phyloP scores from a whole-genome alignment of 2,329 filamentous ascomycete species.

The Fusarium liriodendri region DNA sequence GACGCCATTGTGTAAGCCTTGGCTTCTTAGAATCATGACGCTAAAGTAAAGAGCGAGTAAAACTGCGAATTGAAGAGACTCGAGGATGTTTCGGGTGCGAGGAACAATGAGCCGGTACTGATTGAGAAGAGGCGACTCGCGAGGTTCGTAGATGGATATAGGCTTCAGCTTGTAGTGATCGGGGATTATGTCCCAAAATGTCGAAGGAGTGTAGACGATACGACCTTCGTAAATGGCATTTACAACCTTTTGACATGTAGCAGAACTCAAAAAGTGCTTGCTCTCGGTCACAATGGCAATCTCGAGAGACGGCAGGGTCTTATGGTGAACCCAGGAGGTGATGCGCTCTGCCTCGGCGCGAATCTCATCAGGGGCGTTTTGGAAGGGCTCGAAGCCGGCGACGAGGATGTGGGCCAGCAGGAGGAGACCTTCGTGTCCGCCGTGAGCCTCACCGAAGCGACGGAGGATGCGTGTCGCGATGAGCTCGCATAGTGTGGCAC shows the following conservation, averaged over 20 bases:
- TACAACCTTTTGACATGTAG: slow-evolving; percentile 84
- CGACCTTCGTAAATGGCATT: slow-evolving; percentile 85
- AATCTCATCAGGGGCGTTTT: slow-evolving; percentile 79
- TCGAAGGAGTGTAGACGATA: slow-evolving; percentile 84
- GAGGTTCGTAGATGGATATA: slow-evolving; percentile 83
- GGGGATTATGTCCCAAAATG: slow-evolving; percentile 85
- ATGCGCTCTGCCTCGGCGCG: slow-evolving; percentile 66
- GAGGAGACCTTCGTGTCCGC: slow-evolving; percentile 76
- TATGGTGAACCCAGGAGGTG: slow-evolving; percentile 60
- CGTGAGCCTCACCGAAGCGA: slow-evolving; percentile 82
- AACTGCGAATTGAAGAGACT: slow-evolving; percentile 78
- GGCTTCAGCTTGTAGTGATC: slow-evolving; percentile 88
- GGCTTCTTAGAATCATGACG: slow-evolving; percentile 77
- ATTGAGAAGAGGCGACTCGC: slow-evolving; percentile 80
- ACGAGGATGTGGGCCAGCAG: slow-evolving; percentile 83
- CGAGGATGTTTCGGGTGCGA: slow-evolving; percentile 79
- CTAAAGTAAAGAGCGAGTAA: slow-evolving; percentile 76
- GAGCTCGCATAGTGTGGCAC: slow-evolving; percentile 83
- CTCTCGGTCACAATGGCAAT: slow-evolving; percentile 86
- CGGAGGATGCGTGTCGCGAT: slow-evolving; percentile 82
- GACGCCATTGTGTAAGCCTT: slow-evolving; percentile 63
- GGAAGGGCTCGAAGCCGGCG: slow-evolving; percentile 86
- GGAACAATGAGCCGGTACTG: slow-evolving; percentile 89
- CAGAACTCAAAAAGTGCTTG: slow-evolving; percentile 80
- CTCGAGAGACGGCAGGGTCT: slow-evolving; percentile 81